A percentile compares a stretch with the other conserved stretches of the same genome.
Conservation (phyloP, 2,329 filamentous ascomycete species). For the Neofusicoccum umdonicola region DNA sequence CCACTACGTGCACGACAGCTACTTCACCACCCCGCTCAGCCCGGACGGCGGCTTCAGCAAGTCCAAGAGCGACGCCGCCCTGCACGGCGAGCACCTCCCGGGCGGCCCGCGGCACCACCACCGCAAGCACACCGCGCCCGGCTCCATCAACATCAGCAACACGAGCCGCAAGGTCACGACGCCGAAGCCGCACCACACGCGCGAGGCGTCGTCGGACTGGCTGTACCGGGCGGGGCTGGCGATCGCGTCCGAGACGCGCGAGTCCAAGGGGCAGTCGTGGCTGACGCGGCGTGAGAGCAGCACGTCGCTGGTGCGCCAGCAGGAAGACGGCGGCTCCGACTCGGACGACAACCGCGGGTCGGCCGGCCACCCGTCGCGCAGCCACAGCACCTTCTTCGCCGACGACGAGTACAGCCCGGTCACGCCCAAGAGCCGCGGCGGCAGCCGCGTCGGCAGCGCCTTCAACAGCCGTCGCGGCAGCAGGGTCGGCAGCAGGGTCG, state of each 20-base stretch:
- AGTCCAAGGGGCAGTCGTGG: conserved; percentile 64
- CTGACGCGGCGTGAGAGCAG: conserved; percentile 55
- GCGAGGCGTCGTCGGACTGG: conserved; percentile 46
- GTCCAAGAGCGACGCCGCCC: conserved; percentile 46
- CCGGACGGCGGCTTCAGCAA: conserved; percentile 36
- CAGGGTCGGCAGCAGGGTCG: conserved; percentile 8
- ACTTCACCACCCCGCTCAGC: conserved; percentile 4
- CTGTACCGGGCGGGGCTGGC: conserved; percentile 57
- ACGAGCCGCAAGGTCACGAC: conserved; percentile 5
- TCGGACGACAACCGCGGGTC: conserved; percentile 15
- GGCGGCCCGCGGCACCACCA: conserved; percentile 25
- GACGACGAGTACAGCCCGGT: conserved; percentile 32
- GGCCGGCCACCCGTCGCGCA: conserved; percentile 13
- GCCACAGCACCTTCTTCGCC: conserved; percentile 22
- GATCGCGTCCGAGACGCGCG: conserved; percentile 56
- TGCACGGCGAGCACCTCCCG: conserved; percentile 30
- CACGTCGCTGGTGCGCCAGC: conserved; percentile 50
- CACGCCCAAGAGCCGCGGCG: conserved; percentile 9
- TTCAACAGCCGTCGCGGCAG: conserved; percentile 10
- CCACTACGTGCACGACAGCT: conserved; percentile 18
- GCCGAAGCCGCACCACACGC: conserved; percentile 27
- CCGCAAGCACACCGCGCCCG: conserved; percentile 24
- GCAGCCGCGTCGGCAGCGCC: conserved; percentile 24
- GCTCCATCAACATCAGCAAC: conserved; percentile 28
- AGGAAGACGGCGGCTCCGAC: conserved; percentile 33